A percentile compares a stretch with the other conserved stretches of the same genome.
phyloP scores from a whole-genome alignment of 306 rosid genomes.

The Ziziphus jujuba region DNA sequence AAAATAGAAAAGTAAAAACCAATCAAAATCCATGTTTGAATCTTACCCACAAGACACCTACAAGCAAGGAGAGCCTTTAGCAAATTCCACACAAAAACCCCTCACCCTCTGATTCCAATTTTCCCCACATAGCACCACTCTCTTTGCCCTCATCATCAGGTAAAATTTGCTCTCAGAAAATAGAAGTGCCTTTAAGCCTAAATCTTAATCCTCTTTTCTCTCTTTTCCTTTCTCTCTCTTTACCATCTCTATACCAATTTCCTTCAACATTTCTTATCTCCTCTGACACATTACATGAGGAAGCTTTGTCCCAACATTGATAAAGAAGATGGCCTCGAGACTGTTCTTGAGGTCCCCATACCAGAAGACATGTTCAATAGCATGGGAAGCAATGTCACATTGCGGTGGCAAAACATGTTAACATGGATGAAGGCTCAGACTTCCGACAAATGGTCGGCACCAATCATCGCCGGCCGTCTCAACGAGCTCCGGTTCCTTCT shows the following conservation, averaged over 20 bases:
- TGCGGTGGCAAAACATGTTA: constrained; percentile 81
- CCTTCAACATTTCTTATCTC: not conserved
- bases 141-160: constrained; percentile 30
- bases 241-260: not conserved
- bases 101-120: constrained; percentile 30
- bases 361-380: constrained; percentile 88
- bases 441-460: constrained; percentile 66
- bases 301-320: constrained; percentile 90
- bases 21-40: constrained; percentile 5
- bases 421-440: constrained; percentile 92
- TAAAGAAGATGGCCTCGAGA: constrained; percentile 85
- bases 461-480: constrained; percentile 57
- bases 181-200: constrained; percentile 27
- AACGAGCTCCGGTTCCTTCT: constrained; percentile 83
- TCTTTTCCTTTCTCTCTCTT: not conserved
- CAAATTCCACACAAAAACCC: constrained; percentile 15
- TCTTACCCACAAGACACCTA: constrained; percentile 50
- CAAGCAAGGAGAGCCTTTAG: constrained; percentile 61
- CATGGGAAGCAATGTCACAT: constrained; percentile 67
- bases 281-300: constrained; percentile 38
- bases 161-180: constrained; percentile 8
- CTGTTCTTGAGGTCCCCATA: constrained; percentile 86
- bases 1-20: constrained; percentile 7
- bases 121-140: constrained; percentile 35
- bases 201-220: constrained; percentile 14